phyloP scores from a whole-genome alignment of 2,329 filamentous ascomycete species.

The Didymella pomorum region DNA sequence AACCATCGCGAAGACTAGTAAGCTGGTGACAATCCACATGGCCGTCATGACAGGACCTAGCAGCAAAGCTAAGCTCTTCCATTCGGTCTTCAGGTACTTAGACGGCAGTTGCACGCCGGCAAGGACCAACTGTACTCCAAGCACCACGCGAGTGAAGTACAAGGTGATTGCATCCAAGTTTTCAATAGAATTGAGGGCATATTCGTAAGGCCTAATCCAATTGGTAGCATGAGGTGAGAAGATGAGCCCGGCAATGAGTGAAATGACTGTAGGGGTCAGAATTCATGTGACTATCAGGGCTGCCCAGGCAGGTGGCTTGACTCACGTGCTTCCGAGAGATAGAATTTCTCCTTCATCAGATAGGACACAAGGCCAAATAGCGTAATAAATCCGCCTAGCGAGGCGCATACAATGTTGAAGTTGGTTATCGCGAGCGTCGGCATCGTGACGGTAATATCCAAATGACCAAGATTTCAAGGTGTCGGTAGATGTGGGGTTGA shows the following conservation, averaged over 20 bases:
- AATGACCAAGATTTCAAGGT: neutral
- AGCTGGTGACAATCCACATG: constrained; percentile 87
- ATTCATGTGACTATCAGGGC: neutral
- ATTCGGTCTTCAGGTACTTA: constrained; percentile 80
- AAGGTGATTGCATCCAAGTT: constrained; percentile 77
- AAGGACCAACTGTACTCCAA: constrained; percentile 88
- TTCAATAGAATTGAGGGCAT: constrained; percentile 65
- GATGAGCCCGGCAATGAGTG: constrained; percentile 77
- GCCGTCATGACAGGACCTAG: constrained; percentile 83
- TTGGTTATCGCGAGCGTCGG: constrained; percentile 71
- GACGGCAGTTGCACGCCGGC: constrained; percentile 88
- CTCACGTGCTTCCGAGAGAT: constrained; percentile 87
- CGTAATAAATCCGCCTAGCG: constrained; percentile 86
- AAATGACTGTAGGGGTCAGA: constrained; percentile 70
- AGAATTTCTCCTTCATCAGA: constrained; percentile 86
- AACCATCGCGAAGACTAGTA: constrained; percentile 79
- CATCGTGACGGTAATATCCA: constrained; percentile 52
- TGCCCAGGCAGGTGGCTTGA: constrained; percentile 31
- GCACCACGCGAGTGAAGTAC: constrained; percentile 84
- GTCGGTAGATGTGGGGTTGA: constrained; percentile 4
- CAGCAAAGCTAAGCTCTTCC: constrained; percentile 76
- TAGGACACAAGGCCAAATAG: constrained; percentile 92
- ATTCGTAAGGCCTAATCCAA: constrained; percentile 75
- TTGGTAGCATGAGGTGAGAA: constrained; percentile 82
- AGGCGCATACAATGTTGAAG: constrained; percentile 84